These are phyloP conservation scores for Trypanosoma rangeli DNA, from an alignment of 208 protist genomes.

Conservation along the genomic window DNA sequence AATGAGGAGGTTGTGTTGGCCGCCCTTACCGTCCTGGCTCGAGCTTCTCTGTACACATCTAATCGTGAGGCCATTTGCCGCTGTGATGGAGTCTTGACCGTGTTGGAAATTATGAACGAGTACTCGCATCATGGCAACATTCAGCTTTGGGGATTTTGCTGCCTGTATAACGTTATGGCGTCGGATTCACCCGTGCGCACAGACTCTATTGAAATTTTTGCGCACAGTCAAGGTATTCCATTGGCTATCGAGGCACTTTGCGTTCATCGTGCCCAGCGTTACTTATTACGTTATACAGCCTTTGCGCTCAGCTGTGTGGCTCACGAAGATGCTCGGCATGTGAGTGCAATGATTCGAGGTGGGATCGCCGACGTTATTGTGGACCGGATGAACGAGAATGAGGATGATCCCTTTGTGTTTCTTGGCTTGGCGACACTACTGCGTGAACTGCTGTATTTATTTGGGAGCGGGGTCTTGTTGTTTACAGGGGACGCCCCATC, in stretches of 20 bases:
- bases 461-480: not conserved
- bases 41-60: conserved; percentile 55
- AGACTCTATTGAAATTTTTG: conserved; percentile 42
- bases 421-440: conserved; percentile 31
- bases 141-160: conserved; percentile 75
- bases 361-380: conserved; percentile 48
- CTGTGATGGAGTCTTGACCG: conserved; percentile 68
- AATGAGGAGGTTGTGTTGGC: conserved; percentile 60
- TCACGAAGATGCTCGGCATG: conserved; percentile 22
- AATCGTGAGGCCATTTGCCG: conserved; percentile 64
- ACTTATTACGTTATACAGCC: conserved; percentile 18
- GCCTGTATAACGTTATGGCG: conserved; percentile 51
- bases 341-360: conserved; percentile 41
- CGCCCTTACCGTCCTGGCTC: conserved; percentile 62
- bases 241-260: conserved; percentile 55
- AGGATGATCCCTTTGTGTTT: conserved; percentile 28
- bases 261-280: conserved; percentile 32
- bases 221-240: conserved; percentile 47
- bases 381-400: conserved; percentile 38
- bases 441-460: conserved; percentile 19
- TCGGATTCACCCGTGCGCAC: conserved; percentile 19
- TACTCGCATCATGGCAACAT: conserved; percentile 58
- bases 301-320: conserved; percentile 42
- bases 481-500: too few species aligned
- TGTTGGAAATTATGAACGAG: conserved; percentile 83